Conservation (phyloP, 1,284 basidiomycete genomes). For the Puccinia coronata region DNA sequence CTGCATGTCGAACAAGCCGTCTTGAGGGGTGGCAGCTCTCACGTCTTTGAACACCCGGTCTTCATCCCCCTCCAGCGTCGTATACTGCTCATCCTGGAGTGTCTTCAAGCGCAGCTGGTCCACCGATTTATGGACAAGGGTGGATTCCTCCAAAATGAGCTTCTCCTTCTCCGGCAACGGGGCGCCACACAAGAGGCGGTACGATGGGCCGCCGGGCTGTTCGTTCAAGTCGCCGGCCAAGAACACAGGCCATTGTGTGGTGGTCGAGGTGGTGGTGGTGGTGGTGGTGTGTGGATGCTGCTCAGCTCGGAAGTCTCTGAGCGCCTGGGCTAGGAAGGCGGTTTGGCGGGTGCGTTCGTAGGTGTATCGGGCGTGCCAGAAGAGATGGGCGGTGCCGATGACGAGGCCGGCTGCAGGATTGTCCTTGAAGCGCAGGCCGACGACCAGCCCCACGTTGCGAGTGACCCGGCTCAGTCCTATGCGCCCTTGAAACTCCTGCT, state of each 20-base stretch:
- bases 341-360: constrained; percentile 45
- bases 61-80: constrained; percentile 43
- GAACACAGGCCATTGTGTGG: constrained; percentile 24
- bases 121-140: constrained; percentile 27
- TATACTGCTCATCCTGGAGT: not conserved
- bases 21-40: not conserved
- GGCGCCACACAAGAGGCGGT: constrained; percentile 25
- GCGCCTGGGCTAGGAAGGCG: constrained; percentile 8
- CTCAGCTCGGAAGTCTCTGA: not conserved
- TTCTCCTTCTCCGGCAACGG: not conserved
- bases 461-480: constrained; percentile 33
- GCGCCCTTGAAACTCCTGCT: constrained; percentile 2
- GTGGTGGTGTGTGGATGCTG: no score
- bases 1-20: constrained; percentile 24
- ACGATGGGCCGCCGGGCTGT: constrained; percentile 26
- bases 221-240: constrained; percentile 48
- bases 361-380: constrained; percentile 38
- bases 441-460: constrained; percentile 29
- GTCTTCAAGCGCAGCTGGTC: constrained; percentile 8
- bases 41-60: constrained; percentile 49
- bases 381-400: constrained; percentile 41
- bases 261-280: not conserved
- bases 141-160: not conserved
- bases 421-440: constrained; percentile 5
- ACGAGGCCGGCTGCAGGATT: constrained; percentile 9